phyloP scores from a whole-genome alignment of 805 yeast species.

The Deakozyma indianensis region DNA sequence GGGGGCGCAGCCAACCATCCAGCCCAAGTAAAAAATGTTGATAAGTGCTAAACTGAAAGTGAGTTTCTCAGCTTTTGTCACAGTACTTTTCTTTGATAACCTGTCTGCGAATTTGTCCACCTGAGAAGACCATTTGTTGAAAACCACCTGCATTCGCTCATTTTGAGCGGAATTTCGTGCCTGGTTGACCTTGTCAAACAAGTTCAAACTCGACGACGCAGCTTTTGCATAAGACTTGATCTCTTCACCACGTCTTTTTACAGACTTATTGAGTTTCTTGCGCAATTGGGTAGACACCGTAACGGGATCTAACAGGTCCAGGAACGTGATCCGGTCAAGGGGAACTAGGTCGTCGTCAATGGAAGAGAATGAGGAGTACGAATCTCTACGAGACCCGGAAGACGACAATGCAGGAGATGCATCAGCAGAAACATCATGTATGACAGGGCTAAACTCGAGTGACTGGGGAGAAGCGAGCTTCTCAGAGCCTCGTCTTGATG shows the following conservation, averaged over 20 bases:
- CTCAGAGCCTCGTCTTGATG: no score
- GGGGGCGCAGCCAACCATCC: constrained; percentile 66
- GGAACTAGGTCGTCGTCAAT: constrained; percentile 10
- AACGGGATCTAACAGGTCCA: constrained; percentile 22
- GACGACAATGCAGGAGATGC: constrained; percentile 1
- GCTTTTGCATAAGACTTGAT: constrained; percentile 13
- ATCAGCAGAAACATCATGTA: constrained; percentile 8
- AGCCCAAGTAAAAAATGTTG: constrained; percentile 56
- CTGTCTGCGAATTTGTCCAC: constrained; percentile 19
- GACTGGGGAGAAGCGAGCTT: neutral
- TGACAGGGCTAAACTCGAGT: constrained; percentile 6
- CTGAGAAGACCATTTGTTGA: constrained; percentile 7
- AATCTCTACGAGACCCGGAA: neutral
- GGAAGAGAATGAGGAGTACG: neutral
- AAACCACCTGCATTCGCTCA: constrained; percentile 4
- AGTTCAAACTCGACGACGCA: constrained; percentile 13
- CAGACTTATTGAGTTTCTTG: constrained; percentile 13
- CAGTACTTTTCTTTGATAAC: constrained; percentile 10
- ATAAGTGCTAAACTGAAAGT: constrained; percentile 66
- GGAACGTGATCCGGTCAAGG: constrained; percentile 16
- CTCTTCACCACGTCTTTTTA: constrained; percentile 14
- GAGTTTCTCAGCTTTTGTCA: constrained; percentile 49
- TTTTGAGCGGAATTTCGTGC: constrained; percentile 4
- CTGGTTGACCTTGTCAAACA: constrained; percentile 7
- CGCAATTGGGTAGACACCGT: constrained; percentile 16